Evolutionary conservation across 805 yeast species (phyloP).

Genomic region (Ogataea ganodermae): DNA sequence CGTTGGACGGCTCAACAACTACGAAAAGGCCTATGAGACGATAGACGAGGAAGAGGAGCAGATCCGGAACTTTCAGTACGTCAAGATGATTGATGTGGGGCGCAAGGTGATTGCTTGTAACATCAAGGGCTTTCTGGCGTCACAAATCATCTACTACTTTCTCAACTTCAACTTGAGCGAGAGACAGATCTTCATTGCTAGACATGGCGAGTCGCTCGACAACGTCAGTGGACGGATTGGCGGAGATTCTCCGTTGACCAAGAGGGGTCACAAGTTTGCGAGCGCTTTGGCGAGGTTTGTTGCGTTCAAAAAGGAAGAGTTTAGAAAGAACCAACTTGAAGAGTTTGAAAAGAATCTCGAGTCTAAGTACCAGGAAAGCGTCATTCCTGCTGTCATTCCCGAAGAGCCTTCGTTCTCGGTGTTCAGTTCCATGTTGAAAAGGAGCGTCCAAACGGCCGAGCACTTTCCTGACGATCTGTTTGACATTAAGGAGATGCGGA

Average conservation of each 20-base stretch:
- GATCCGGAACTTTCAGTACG: constrained; percentile 72
- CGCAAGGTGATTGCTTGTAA: constrained; percentile 90
- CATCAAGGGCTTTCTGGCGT: constrained; percentile 82
- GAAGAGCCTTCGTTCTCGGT: constrained; percentile 81
- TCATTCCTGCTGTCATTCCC: constrained; percentile 36
- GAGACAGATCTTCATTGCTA: constrained; percentile 90
- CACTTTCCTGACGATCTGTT: constrained; percentile 72
- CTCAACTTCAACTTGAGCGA: constrained; percentile 85
- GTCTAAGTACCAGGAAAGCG: constrained; percentile 9
- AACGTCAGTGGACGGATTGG: constrained; percentile 87
- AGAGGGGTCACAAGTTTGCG: constrained; percentile 75
- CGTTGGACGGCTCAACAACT: constrained; percentile 75
- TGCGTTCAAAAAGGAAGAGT: constrained; percentile 65
- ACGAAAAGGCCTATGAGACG: constrained; percentile 87
- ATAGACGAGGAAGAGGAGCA: constrained; percentile 73
- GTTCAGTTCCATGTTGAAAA: constrained; percentile 85
- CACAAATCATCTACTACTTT: constrained; percentile 89
- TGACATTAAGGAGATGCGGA: constrained; percentile 83
- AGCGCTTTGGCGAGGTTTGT: constrained; percentile 74
- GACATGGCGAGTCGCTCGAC: constrained; percentile 92
- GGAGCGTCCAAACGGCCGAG: constrained; percentile 78
- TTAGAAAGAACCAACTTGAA: constrained; percentile 61
- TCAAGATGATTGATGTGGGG: constrained; percentile 96
- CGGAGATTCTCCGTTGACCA: constrained; percentile 82
- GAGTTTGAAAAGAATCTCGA: constrained; percentile 46